Evolutionary conservation across 2,329 filamentous ascomycete genomes (phyloP), one percentile per base, ranked within the genome.

Genomic region (Orbilia blumenaviensis): DNA sequence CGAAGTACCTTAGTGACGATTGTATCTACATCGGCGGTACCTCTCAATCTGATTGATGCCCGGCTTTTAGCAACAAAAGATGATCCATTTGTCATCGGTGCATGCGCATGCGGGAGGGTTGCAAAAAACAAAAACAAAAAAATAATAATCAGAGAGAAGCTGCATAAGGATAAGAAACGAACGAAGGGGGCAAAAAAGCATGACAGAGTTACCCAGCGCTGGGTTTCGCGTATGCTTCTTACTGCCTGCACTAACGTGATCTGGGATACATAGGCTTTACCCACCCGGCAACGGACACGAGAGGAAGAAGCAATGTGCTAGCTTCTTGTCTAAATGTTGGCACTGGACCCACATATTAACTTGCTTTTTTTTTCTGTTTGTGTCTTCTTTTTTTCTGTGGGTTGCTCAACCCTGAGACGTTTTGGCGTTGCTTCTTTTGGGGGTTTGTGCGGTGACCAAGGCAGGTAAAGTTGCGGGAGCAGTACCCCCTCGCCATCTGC

Each of bases 1-100:
- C 16, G 63, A 25, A 38, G 5, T 12, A n/a, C n/a, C n/a, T n/a
- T n/a, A n/a, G 14, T 46, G 56, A 52, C 58, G 66, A 63, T 42
- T 25, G n/a, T 8, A 44, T 12, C 29, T 14, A 23, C 46, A n/a
- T n/a, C 8, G 38, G 12, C 18, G 21, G 16, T 16, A 44, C 32
- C 54, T 41, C 32, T 54, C 36, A 42, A 69, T 54, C 41, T 54
- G 36, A n/a, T n/a, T n/a, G n/a, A n/a, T 25, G 56, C 60, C 54
- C 54, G 66, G 52, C 44, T 29, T 58, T 63, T 34, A 42, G 63
- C 48, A 66, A 36, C 16, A 18, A 66, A 61, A 46, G 63, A 62
- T 66, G 71, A 75, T 76, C 64, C 72, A 76, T 76, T 76, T 76
- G 72, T 76, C 72, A 76, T 66, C 72, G 58, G 72, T 66, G 72